Percentiles rank a stretch among this genome's conserved stretches.
Conservation (phyloP, 768 basidiomycete genomes). For the Lactarius akahatsu region DNA sequence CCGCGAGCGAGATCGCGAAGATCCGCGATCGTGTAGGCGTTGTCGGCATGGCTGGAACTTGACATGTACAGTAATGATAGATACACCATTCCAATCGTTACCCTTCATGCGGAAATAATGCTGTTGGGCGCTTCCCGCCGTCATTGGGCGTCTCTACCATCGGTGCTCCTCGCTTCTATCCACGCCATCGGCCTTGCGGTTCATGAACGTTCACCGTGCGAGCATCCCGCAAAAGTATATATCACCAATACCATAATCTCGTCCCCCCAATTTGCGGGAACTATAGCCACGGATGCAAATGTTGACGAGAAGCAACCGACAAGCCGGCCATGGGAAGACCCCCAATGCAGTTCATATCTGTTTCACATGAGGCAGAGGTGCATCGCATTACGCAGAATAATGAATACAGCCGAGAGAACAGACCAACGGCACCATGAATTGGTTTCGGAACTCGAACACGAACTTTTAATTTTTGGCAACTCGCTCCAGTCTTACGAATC, state of each 20-base stretch:
- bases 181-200: neutral
- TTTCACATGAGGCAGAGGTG: neutral
- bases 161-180: neutral
- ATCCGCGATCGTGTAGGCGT: conserved; percentile 88
- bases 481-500: neutral
- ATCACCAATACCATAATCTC: neutral
- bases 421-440: neutral
- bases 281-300: too few species aligned
- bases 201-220: neutral
- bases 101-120: neutral
- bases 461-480: neutral
- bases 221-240: neutral
- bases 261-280: too few species aligned
- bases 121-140: neutral
- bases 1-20: conserved; percentile 84
- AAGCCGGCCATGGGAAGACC: neutral
- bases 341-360: neutral
- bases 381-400: neutral
- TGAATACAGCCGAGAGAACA: neutral
- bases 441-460: neutral
- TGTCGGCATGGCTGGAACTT: conserved; percentile 85
- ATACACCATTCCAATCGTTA: neutral
- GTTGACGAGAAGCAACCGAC: neutral
- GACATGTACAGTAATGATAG: neutral
- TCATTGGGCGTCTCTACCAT: neutral